These are phyloP conservation scores for Ceratocystis colombiana DNA, from an alignment of 2,329 filamentous ascomycete genomes.

Conservation along the genomic window DNA sequence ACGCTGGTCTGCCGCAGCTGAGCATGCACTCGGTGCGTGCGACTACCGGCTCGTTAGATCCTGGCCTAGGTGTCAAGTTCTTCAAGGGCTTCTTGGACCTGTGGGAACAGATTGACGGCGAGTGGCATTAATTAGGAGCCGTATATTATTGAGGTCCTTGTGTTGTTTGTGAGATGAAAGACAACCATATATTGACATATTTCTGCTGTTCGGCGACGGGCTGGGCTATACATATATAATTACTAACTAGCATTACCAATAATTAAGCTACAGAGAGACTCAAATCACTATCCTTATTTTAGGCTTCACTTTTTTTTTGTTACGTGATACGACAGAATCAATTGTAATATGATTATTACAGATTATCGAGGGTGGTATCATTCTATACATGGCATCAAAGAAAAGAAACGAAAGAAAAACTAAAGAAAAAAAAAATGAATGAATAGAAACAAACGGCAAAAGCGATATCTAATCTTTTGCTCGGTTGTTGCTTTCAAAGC, in stretches of 20 bases:
- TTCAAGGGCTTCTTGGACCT: conserved; percentile 84
- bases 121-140: conserved; percentile 49
- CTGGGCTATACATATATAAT: too few relatives aligned
- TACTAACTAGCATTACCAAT: too few relatives aligned
- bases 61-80: conserved; percentile 74
- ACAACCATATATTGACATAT: too few relatives aligned
- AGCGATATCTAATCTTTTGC: conserved; percentile 9
- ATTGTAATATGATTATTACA: not conserved
- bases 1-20: conserved; percentile 81
- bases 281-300: not conserved
- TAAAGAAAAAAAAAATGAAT: not conserved
- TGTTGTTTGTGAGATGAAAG: too few relatives aligned
- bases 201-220: too few relatives aligned
- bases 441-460: not conserved
- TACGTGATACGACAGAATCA: not conserved
- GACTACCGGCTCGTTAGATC: conserved; percentile 75
- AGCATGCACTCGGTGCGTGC: conserved; percentile 92
- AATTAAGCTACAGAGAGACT: too few relatives aligned
- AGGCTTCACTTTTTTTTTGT: not conserved
- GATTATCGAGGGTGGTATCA: conserved; percentile 4
- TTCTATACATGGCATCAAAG: not conserved
- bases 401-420: not conserved
- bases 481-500: conserved; percentile 13
- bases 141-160: not conserved
- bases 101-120: conserved; percentile 73